Evolutionary conservation across 768 basidiomycete species (phyloP).

Genomic region (Amanita subjunquillea): DNA sequence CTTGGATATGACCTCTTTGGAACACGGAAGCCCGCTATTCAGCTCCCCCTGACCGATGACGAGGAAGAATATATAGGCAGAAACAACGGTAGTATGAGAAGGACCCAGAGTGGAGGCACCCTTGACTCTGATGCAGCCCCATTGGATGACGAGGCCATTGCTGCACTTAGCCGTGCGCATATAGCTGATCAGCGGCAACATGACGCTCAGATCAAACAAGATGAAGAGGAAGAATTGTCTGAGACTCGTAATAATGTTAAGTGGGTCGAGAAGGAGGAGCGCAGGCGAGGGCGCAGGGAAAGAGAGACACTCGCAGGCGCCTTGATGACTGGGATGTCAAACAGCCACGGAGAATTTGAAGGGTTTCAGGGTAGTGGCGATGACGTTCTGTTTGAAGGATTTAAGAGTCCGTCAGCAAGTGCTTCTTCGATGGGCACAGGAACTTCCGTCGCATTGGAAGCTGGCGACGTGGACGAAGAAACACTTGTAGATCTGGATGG

Average conservation of each 20-base stretch:
- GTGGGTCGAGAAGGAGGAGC: not conserved
- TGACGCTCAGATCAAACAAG: not conserved
- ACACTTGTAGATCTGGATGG: not conserved
- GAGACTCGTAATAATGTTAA: not conserved
- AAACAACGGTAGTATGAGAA: not conserved
- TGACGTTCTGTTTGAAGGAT: not conserved
- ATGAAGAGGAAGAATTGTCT: not conserved
- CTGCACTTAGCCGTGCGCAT: not conserved
- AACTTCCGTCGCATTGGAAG: not conserved
- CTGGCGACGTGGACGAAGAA: not conserved
- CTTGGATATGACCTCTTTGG: not conserved
- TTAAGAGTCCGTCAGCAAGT: not conserved
- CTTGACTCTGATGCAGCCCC: conserved; percentile 4
- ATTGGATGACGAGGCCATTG: conserved; percentile 3
- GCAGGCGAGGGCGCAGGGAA: not conserved
- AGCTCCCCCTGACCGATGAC: conserved; percentile 3
- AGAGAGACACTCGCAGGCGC: not conserved
- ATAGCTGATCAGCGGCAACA: not conserved
- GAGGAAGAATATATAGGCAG: not conserved
- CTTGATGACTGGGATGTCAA: not conserved
- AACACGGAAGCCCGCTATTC: not conserved
- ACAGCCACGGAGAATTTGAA: not conserved
- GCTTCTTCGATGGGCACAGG: not conserved
- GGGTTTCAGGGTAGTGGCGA: conserved; percentile 4
- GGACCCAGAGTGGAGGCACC: not conserved